phyloP scores from a whole-genome alignment of 208 protist species.

The Leishmania turanica region DNA sequence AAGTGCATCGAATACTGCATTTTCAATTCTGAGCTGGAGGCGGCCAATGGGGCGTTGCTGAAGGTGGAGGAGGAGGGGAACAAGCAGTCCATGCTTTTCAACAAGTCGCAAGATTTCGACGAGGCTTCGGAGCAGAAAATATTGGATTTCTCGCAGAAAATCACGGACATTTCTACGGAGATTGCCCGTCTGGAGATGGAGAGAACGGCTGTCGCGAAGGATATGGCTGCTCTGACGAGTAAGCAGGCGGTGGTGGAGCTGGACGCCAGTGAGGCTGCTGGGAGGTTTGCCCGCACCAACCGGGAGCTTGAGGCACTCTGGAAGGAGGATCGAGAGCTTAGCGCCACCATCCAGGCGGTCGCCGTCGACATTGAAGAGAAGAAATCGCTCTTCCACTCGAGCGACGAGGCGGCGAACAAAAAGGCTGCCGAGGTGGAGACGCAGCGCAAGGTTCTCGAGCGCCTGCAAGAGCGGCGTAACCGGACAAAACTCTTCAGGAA shows the following conservation, averaged over 20 bases:
- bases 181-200: slow-evolving; percentile 63
- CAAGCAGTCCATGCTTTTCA: slow-evolving; percentile 38
- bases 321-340: slow-evolving; percentile 63
- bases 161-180: slow-evolving; percentile 42
- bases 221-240: slow-evolving; percentile 48
- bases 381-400: slow-evolving; percentile 21
- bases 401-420: slow-evolving; percentile 39
- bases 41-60: slow-evolving; percentile 50
- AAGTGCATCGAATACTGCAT: slow-evolving; percentile 94
- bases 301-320: slow-evolving; percentile 49
- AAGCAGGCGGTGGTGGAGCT: slow-evolving; percentile 73
- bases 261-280: slow-evolving; percentile 58
- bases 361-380: slow-evolving; percentile 45
- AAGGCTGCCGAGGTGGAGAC: slow-evolving; percentile 43
- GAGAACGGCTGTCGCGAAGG: slow-evolving; percentile 55
- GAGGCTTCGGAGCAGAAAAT: slow-evolving; percentile 54
- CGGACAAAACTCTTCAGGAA: slow-evolving; percentile 91
- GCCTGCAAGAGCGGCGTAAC: slow-evolving; percentile 89
- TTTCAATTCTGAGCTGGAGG: slow-evolving; percentile 69
- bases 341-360: slow-evolving; percentile 37
- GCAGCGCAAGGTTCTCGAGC: slow-evolving; percentile 65
- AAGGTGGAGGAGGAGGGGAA: slow-evolving; percentile 67
- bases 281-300: slow-evolving; percentile 40
- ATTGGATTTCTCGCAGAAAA: slow-evolving; percentile 30
- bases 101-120: slow-evolving; percentile 48